phyloP scores from a whole-genome alignment of 495 filamentous ascomycete genomes.

The Entonaema liquescens region DNA sequence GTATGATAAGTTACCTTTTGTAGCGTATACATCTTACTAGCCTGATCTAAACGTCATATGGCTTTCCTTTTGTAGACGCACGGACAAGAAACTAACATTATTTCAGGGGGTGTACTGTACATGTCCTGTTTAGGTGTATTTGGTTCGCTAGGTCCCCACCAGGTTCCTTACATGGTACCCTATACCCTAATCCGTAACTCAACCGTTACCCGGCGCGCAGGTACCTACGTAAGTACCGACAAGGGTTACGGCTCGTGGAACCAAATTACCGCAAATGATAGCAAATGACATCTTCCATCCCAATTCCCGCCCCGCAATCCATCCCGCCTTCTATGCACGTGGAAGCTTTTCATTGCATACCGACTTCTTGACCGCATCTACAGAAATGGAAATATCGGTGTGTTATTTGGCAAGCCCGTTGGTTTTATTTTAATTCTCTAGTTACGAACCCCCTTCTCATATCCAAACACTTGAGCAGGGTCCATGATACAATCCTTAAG shows the following conservation, averaged over 20 bases:
- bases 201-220: not conserved
- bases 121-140: too few species aligned
- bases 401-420: conserved; percentile 4
- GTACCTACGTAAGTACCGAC: not conserved
- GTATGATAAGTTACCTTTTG: too few species aligned
- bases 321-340: conserved; percentile 30
- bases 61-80: too few species aligned
- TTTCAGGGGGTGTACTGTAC: too few species aligned
- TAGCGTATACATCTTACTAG: too few species aligned
- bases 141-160: too few species aligned
- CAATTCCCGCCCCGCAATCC: conserved; percentile 27
- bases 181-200: not conserved
- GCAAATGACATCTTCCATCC: conserved; percentile 24
- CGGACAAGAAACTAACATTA: too few species aligned
- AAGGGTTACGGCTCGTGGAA: not conserved
- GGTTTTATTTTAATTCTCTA: not conserved
- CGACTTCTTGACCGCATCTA: conserved; percentile 35
- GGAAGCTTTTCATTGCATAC: conserved; percentile 39
- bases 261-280: conserved; percentile 17
- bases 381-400: conserved; percentile 23
- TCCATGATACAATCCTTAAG: not conserved
- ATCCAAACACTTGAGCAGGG: not conserved
- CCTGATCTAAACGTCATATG: too few species aligned
- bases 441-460: conserved; percentile 7
- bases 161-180: too few species aligned